Evolutionary conservation across 805 yeast genomes (phyloP).

Genomic region (Starmerella stigmatis): DNA sequence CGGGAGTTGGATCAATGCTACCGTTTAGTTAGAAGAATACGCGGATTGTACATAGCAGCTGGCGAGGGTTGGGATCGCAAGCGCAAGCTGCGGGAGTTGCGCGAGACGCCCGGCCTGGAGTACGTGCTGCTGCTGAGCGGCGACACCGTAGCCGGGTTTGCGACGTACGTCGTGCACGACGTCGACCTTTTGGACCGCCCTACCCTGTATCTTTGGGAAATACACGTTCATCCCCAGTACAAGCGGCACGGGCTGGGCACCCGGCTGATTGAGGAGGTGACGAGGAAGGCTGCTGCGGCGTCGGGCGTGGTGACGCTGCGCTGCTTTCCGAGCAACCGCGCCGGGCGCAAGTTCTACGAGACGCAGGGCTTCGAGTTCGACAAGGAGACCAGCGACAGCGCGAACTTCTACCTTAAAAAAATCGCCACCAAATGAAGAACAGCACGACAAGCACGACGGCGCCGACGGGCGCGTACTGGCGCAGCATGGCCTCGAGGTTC

Average conservation of each 20-base stretch:
- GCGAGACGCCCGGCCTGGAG: constrained; percentile 12
- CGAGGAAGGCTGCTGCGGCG: neutral
- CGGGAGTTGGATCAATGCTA: constrained; percentile 16
- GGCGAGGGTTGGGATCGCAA: constrained; percentile 17
- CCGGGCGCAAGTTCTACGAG: constrained; percentile 14
- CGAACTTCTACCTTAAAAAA: constrained; percentile 32
- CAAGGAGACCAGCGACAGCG: neutral
- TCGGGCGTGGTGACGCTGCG: constrained; percentile 11
- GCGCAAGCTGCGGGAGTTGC: constrained; percentile 13
- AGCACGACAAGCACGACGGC: constrained; percentile 58
- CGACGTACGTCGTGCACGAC: constrained; percentile 12
- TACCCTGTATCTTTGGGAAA: constrained; percentile 17
- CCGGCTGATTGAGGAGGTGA: constrained; percentile 4
- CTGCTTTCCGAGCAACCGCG: constrained; percentile 13
- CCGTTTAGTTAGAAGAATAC: constrained; percentile 11
- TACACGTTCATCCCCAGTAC: constrained; percentile 16
- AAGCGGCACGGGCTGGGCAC: constrained; percentile 16
- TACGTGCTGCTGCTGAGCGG: constrained; percentile 5
- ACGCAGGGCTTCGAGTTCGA: constrained; percentile 11
- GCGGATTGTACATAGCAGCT: constrained; percentile 11
- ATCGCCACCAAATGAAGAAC: constrained; percentile 74
- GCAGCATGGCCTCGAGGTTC: constrained; percentile 75
- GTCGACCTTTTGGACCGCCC: neutral
- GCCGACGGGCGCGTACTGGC: constrained; percentile 82
- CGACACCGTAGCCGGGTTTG: constrained; percentile 13